Base-by-base conservation (phyloP, 768 basidiomycete genomes). In the Russula emetica region DNA sequence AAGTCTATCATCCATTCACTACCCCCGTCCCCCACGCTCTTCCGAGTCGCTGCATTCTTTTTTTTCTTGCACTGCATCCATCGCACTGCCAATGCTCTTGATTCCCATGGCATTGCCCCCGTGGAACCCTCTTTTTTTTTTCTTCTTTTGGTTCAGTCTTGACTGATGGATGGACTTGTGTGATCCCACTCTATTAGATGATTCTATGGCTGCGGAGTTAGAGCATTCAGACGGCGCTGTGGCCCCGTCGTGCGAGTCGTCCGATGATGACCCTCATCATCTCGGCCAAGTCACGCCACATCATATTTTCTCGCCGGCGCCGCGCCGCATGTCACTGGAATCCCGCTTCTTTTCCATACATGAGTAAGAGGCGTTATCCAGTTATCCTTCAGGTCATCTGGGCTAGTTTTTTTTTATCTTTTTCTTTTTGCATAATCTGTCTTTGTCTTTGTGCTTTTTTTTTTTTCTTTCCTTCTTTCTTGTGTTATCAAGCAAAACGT, bases 201-300 rank as follows among this genome's bases (percentile, higher is more conserved):
- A 83, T 63, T 83, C 82, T 0, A 80, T 82, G 66, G 76, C 78
- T 71, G 67, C 75, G 10, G 71, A 67, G 11, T 32, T 53, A 66
- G 57, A 54, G 28, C 26, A 40, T 9, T 16, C 14, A n/a, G 36
- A 22, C 18, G 38, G 61, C 66, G 58, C 50, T 38, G 32, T 50
- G 34, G 11, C 38, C 24, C 55, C 59, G 56, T 49, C 60, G 24
- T 83, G 44, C 57, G 62, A 59, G 51, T 63, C 84, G 3, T 88
- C 87, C 3, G 87, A 89, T 67, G 86, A 90, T 62, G 85, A 88
- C 66, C 80, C 79, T 0, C 78, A 79, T 64, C 78, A 79, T 65
- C 63, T 83, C 30, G 86, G 86, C 0, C 85, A 87, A 71, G 84
- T 88, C 20, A 88, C 85, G 0, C 86, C 87, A n/a, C 81, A 82